Evolutionary conservation across 768 basidiomycete genomes (phyloP), one percentile per base, ranked within the genome.

Genomic region (Cystobasidium tubakii): DNA sequence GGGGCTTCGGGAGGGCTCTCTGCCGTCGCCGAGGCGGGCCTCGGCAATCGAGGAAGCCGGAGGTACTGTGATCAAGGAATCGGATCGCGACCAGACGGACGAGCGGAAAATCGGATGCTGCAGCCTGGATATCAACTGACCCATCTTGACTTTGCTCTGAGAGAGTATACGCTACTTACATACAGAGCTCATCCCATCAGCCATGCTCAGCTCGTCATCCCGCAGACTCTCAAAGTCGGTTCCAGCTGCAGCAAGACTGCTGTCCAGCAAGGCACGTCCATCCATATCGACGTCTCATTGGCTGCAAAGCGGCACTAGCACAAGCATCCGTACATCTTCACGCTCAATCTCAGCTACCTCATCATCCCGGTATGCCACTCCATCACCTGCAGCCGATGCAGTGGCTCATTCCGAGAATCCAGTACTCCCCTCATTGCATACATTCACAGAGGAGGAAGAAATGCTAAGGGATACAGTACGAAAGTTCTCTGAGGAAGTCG

Each of bases 401-500:
- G 69, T 46, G 1, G 69, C 50, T 3, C 42, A 31, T 1, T 71
- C 69, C 21, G 50, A 55, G 25, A 71, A 71, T 39, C 69, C 69
- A 27, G 29, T n/a, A 4, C 25, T 75, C 10, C 39, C 54, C 29
- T 75, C 74, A 29, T 82, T 98, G 29, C 88, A 89, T 79, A 85
- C 85, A 1, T 94, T 92, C 78, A 92, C 92, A 2, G 93, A 97
- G 34, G 96, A 99, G 79, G 96, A 99, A 82, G 83, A 88, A 73
- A 91, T 97, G 89, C 85, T 98, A 15, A 86, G 92, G 33, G 96
- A 99, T 74, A 85, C 90, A 92, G 95, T 97, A 27, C 85, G 85
- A 78, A 89, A 91, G 31, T 98, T 97, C 78, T 91, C 94, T 0
- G 84, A 86, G 65, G 93, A 98, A 65, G 88, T 95, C 33, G 87